Percentiles rank a stretch among this genome's conserved stretches.
phyloP scores from a whole-genome alignment of 768 basidiomycete genomes.

The Russula brevipes region DNA sequence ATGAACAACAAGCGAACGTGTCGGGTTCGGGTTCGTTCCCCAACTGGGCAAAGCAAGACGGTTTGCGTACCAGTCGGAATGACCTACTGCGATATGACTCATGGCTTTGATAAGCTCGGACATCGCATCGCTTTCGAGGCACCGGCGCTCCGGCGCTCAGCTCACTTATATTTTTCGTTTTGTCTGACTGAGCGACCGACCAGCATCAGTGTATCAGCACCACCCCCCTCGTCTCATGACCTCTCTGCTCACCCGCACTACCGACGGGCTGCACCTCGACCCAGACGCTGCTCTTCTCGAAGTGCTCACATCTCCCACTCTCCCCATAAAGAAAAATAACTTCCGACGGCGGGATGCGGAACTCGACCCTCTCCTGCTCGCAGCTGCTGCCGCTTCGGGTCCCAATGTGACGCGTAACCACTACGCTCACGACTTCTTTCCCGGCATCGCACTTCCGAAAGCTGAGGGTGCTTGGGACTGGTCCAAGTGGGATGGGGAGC shows the following conservation, averaged over 20 bases:
- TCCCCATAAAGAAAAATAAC: conserved; percentile 34
- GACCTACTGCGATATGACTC: not conserved
- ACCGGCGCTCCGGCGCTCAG: not conserved
- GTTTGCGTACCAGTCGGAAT: no score
- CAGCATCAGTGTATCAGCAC: not conserved
- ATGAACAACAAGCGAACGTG: no score
- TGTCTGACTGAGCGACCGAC: not conserved
- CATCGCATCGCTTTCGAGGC: no score
- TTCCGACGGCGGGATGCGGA: conserved; percentile 64
- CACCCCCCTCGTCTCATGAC: conserved; percentile 24
- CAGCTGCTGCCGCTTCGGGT: conserved; percentile 67
- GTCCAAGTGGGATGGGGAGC: conserved; percentile 50
- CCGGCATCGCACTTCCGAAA: conserved; percentile 48
- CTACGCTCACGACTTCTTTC: conserved; percentile 76
- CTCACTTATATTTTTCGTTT: conserved; percentile 8
- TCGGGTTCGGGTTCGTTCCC: no score
- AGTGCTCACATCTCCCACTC: conserved; percentile 50
- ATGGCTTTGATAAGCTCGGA: not conserved
- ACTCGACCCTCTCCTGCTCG: conserved; percentile 74
- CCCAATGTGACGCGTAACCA: conserved; percentile 82
- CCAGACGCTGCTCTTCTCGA: conserved; percentile 64
- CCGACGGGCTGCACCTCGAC: conserved; percentile 30
- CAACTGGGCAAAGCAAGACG: no score
- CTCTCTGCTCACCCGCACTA: conserved; percentile 28
- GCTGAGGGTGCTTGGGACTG: conserved; percentile 54